phyloP scores from a whole-genome alignment of 2,329 filamentous ascomycete genomes.

The Cercospora sesami region DNA sequence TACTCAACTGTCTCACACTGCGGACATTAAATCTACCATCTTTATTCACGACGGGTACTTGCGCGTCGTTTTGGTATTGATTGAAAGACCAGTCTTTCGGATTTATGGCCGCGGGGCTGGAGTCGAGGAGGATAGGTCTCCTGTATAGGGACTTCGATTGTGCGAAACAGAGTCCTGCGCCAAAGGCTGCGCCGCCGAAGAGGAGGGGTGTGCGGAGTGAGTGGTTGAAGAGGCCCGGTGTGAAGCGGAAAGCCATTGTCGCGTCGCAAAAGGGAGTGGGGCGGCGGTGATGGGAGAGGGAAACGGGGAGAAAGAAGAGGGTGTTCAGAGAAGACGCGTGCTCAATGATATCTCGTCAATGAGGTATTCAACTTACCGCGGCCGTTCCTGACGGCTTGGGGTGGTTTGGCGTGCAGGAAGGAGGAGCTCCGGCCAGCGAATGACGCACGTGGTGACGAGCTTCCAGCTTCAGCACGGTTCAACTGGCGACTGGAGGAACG shows the following conservation, averaged over 20 bases:
- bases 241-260: slow-evolving; percentile 30
- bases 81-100: slow-evolving; percentile 44
- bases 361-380: background rate
- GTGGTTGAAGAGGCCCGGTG: slow-evolving; percentile 42
- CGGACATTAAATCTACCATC: slow-evolving; percentile 44
- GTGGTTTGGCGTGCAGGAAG: background rate
- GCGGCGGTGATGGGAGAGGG: background rate
- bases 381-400: background rate
- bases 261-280: background rate
- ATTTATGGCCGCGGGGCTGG: slow-evolving; percentile 30
- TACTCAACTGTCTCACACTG: slow-evolving; percentile 48
- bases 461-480: background rate
- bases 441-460: slow-evolving; percentile 9
- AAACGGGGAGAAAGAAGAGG: background rate
- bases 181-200: slow-evolving; percentile 31
- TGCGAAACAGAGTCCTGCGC: slow-evolving; percentile 30
- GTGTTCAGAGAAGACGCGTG: background rate
- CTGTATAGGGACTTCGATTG: slow-evolving; percentile 34
- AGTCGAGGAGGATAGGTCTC: slow-evolving; percentile 42
- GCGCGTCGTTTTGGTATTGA: slow-evolving; percentile 43
- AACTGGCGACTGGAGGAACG: background rate
- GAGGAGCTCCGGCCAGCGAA: slow-evolving; percentile 3
- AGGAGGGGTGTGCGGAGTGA: slow-evolving; percentile 39
- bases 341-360: slow-evolving; percentile 1
- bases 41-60: slow-evolving; percentile 41